A percentile compares a stretch with the other conserved stretches of the same genome.
These are phyloP conservation scores for Asterella californica DNA, from an alignment of 225 moss, liverwort and hornwort genomes.

Conservation along the genomic window DNA sequence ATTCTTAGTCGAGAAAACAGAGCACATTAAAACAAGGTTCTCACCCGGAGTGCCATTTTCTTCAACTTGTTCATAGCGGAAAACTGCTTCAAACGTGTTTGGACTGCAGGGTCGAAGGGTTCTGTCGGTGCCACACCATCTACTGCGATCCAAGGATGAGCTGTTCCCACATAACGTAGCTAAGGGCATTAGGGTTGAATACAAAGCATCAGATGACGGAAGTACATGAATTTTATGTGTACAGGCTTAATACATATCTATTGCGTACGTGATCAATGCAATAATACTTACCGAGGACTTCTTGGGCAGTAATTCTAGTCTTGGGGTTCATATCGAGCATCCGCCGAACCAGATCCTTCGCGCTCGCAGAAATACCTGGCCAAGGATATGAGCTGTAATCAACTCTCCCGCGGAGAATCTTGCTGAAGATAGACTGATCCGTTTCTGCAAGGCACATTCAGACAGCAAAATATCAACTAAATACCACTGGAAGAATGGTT, in stretches of 20 bases:
- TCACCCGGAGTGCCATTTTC: constrained; percentile 25
- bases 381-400: constrained; percentile 18
- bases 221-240: too few species aligned
- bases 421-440: constrained; percentile 7
- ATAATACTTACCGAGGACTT: constrained; percentile 14
- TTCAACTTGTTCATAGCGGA: constrained; percentile 26
- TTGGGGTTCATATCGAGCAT: constrained; percentile 22
- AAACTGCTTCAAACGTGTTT: constrained; percentile 18
- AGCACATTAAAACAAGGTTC: too few species aligned
- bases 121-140: constrained; percentile 20
- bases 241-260: neutral
- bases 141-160: constrained; percentile 20
- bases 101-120: constrained; percentile 16
- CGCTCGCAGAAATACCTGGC: constrained; percentile 19
- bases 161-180: constrained; percentile 6
- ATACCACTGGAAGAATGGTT: neutral
- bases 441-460: constrained; percentile 1
- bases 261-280: neutral
- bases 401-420: constrained; percentile 12
- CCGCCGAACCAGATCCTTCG: constrained; percentile 15
- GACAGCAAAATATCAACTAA: neutral
- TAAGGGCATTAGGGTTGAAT: too few species aligned
- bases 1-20: neutral
- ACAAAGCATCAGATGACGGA: too few species aligned
- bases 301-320: constrained; percentile 16